These are phyloP conservation scores for Ganoderma leucocontextum DNA, from an alignment of 1,284 basidiomycete genomes.

Conservation along the genomic window DNA sequence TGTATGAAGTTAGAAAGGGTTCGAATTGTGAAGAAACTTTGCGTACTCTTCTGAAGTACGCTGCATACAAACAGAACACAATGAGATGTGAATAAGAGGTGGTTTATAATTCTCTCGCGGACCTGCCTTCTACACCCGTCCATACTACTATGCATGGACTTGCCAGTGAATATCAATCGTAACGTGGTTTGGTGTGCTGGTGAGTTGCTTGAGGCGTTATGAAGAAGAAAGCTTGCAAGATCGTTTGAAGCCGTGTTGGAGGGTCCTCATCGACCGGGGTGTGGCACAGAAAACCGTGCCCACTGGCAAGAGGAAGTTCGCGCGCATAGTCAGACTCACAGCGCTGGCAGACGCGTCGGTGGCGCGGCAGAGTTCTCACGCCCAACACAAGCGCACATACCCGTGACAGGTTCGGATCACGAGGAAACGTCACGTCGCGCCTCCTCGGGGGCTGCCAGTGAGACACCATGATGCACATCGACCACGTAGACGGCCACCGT, in stretches of 20 bases:
- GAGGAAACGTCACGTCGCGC: neutral
- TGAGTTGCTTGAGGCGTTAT: too few relatives aligned
- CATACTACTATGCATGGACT: neutral
- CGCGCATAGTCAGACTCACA: too few relatives aligned
- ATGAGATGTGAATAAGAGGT: neutral
- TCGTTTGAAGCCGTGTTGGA: neutral
- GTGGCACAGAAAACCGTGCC: neutral
- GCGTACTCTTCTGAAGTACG: neutral
- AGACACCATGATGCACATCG: too few relatives aligned
- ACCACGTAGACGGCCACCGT: too few relatives aligned
- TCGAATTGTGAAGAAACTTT: neutral
- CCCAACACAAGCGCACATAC: neutral
- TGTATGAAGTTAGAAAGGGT: neutral
- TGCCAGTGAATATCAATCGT: too few relatives aligned
- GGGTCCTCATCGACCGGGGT: neutral
- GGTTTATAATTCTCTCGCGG: neutral
- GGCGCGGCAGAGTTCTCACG: neutral
- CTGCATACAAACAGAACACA: too few relatives aligned
- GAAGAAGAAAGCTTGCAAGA: too few relatives aligned
- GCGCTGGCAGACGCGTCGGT: neutral
- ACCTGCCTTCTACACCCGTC: conserved; percentile 17
- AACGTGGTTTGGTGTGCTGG: too few relatives aligned
- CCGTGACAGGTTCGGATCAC: neutral
- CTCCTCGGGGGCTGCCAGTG: too few relatives aligned
- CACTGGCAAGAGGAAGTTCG: too few relatives aligned